These are phyloP conservation scores for Podosphaera xanthii DNA, from an alignment of 2,329 filamentous ascomycete genomes.

Conservation along the genomic window DNA sequence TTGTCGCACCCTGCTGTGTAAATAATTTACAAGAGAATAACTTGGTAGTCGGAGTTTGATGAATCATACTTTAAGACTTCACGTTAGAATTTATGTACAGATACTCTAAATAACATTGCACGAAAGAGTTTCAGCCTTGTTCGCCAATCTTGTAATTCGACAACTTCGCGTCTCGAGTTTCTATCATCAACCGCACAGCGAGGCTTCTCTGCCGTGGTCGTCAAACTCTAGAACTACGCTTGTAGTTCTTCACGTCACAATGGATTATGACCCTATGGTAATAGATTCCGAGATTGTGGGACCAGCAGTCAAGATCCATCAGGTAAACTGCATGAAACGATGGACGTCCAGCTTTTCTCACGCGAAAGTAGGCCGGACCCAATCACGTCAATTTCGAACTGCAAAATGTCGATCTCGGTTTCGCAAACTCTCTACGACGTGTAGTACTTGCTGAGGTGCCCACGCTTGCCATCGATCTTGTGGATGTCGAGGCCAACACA, in stretches of 20 bases:
- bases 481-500: conserved; percentile 80
- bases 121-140: no score
- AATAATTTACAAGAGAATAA: no score
- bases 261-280: conserved; percentile 25
- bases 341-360: conserved; percentile 7
- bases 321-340: conserved; percentile 11
- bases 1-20: no score
- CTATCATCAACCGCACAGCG: no score
- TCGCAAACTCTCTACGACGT: conserved; percentile 81
- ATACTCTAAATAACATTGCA: no score
- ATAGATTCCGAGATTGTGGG: conserved; percentile 22
- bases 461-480: conserved; percentile 81
- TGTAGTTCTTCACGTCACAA: conserved; percentile 12
- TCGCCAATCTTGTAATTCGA: no score
- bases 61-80: no score
- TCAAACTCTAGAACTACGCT: no score
- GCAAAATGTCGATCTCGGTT: conserved; percentile 66
- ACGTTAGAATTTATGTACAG: no score
- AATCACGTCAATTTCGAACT: conserved; percentile 81
- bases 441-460: conserved; percentile 85
- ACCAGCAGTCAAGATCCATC: conserved; percentile 24
- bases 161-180: no score
- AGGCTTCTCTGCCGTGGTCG: no score
- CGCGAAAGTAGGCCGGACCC: conserved; percentile 39
- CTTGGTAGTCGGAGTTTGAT: no score